Evolutionary conservation across 225 moss, liverwort and hornwort species (phyloP).

Genomic region (Neckera pumila): DNA sequence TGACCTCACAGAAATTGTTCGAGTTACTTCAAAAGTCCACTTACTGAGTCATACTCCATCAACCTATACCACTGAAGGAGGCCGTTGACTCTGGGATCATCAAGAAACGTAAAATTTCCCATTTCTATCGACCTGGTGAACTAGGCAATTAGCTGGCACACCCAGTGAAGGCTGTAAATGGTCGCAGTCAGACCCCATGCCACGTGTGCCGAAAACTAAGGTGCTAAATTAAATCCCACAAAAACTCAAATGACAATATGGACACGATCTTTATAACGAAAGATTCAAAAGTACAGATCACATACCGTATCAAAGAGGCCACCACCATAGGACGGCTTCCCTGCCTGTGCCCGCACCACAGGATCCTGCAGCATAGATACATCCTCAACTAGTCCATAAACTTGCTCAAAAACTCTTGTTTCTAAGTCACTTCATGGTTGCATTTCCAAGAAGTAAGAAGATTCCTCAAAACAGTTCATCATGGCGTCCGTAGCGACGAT

Average conservation of each 20-base stretch:
- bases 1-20: background rate
- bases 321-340: constrained; percentile 54
- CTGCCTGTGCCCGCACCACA: constrained; percentile 60
- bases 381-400: background rate
- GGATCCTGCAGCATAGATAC: constrained; percentile 60
- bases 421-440: background rate
- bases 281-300: background rate
- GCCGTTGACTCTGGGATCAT: background rate
- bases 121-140: background rate
- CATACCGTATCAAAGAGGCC: constrained; percentile 67
- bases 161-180: background rate
- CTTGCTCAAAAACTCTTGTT: background rate
- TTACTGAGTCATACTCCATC: background rate
- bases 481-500: background rate
- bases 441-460: background rate
- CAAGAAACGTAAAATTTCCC: background rate
- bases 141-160: background rate
- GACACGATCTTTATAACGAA: background rate
- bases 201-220: background rate
- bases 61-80: background rate
- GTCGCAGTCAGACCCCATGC: background rate
- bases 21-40: background rate
- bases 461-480: background rate
- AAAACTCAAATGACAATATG: background rate
- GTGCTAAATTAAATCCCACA: background rate